Evolutionary conservation across 2,329 filamentous ascomycete species (phyloP).

Genomic region (Talaromyces sp.): DNA sequence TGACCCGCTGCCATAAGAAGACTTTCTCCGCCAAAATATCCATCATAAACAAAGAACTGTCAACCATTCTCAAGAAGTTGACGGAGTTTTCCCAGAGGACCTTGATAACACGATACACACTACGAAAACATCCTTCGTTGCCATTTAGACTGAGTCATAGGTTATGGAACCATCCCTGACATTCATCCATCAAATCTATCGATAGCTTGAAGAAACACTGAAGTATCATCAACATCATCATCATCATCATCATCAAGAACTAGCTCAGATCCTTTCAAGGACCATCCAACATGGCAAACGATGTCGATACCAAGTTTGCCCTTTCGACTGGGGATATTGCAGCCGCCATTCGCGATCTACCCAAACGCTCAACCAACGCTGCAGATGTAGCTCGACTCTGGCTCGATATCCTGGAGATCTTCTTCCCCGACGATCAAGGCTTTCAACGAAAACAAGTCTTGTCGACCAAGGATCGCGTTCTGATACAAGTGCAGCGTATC

Average conservation of each 20-base stretch:
- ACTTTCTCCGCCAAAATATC: background rate
- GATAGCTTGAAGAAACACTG: background rate
- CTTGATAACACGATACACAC: background rate
- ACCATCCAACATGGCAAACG: background rate
- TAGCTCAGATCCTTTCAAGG: background rate
- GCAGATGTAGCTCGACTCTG: conserved; percentile 13
- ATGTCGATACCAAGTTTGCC: conserved; percentile 10
- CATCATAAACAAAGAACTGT: background rate
- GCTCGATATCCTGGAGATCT: conserved; percentile 7
- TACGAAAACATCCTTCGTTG: background rate
- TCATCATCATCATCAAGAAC: background rate
- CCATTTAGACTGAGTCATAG: too few relatives aligned
- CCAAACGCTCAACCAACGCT: conserved; percentile 11
- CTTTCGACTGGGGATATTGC: conserved; percentile 13
- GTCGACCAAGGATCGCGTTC: background rate
- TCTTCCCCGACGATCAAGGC: conserved; percentile 16
- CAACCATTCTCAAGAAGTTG: background rate
- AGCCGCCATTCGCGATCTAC: conserved; percentile 11
- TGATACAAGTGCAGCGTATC: conserved; percentile 3
- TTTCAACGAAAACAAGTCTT: background rate
- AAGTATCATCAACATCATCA: background rate
- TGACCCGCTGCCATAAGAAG: background rate
- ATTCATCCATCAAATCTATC: background rate
- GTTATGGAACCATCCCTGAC: background rate
- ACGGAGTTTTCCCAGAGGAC: background rate